Evolutionary conservation across 2,329 filamentous ascomycete species (phyloP), one percentile per base, ranked within the genome.

Genomic region (Magnaporthiopsis incrustans): DNA sequence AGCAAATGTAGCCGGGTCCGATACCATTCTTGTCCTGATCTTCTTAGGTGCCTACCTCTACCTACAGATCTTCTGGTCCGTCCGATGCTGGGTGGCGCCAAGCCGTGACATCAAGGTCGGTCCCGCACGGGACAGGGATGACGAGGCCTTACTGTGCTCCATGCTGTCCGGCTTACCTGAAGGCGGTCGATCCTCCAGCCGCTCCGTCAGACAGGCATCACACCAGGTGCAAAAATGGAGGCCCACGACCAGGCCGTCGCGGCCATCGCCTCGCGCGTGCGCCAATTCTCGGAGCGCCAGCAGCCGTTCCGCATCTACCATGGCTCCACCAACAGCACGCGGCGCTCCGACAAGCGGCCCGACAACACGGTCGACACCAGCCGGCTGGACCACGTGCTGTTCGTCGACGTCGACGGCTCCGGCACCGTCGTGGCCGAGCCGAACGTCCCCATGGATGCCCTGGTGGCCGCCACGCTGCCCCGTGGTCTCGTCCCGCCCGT

Each of bases 291-390:
- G 63, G 70, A 73, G 3, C 71, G 69, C 10, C 73, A 77, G 65
- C 73, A 78, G 71, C 83, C 87, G 2, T 92, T 90, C 74, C 82
- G 89, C n/a, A 87, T 92, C 71, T 89, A 86, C 69, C 89, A 92
- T 75, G 90, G 90, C 66, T 86, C 88, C 0, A 92, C 89, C 32
- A 92, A 91, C 76, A 90, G 86, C 74, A 92, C 90, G 53, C 86
- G 90, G 10, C 81, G 82, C 32, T 80, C 80, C 10, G 75, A 78
- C 26, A 79, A 79, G 35, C 75, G 74, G 59, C 71, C 74, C 15
- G 79, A 81, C 71, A 84, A 83, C 69, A 83, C 85, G 12, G 79
- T 93, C 64, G 88, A 91, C 73, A 91, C 88, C 53, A 88, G 86
- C 73, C 71, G 72, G 4, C 81, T 93, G 12, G 81, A 79, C 67